Base-by-base conservation (phyloP, 768 basidiomycete species). In the Mycena rosella region DNA sequence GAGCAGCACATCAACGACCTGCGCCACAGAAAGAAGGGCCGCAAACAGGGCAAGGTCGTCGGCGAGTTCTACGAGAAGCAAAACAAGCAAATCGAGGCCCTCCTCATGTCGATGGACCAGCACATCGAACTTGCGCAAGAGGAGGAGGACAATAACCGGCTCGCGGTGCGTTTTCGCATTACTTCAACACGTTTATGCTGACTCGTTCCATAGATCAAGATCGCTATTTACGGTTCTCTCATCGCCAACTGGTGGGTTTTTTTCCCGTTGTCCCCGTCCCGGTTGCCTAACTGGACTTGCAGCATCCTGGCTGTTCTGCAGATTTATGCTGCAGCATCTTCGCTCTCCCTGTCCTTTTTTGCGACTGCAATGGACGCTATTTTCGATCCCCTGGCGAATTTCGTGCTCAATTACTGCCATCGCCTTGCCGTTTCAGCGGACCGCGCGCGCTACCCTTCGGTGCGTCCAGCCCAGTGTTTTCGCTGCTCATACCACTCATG, bases 281-380 rank as follows among this genome's bases (percentile, higher is more conserved):
- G 9, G 7, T 14, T 38, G 38, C 8, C 8, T 14, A 38, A 8
- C 38, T 38, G 38, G 15, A 10, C 13, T 38, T 38, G 9, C 67
- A 57, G 54, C 61, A 63, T 32, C 51, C 42, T 72, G 40, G 68
- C 65, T n/a, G n/a, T 22, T n/a, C 26, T 69, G 13, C 70, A 70
- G 85, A 85, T 91, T 48, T 91, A 90, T 73, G 90, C 86, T 5
- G 89, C 90, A 15, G 80, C 85, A 42, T 85, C 86, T 17, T 88
- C 87, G 8, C 72, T 84, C 1, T 89, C 87, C 0, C 80, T 91
- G 11, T 88, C 88, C 2, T 77, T 90, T 62, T 84, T 91, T 53
- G 88, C 88, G 8, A 89, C 88, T 4, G 84, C 82, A 11, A 84
- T 88, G 62, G 89, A 91, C 75, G 85, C 88, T 5, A 75, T 87